phyloP scores from a whole-genome alignment of 139 green algal species.

The Chlamydomonas asymmetrica region DNA sequence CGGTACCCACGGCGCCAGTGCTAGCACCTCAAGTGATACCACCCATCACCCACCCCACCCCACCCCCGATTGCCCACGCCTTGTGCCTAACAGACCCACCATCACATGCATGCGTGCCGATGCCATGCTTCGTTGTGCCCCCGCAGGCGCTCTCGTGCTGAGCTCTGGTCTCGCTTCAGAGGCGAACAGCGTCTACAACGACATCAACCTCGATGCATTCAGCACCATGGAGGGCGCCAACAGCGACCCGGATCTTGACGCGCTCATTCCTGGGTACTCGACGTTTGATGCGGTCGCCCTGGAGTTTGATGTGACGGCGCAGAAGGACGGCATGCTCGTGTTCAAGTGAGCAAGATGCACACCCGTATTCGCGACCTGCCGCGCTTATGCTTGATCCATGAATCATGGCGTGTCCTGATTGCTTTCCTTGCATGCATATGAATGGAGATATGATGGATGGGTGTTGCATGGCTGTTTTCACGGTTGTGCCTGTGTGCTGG shows the following conservation, averaged over 20 bases:
- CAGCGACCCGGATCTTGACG: conserved; percentile 23
- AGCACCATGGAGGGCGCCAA: background rate
- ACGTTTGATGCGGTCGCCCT: conserved; percentile 23
- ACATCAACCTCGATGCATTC: conserved; percentile 15
- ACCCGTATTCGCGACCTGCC: background rate
- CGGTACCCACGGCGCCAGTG: too few species aligned
- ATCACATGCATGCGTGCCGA: too few species aligned
- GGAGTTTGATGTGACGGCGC: conserved; percentile 22
- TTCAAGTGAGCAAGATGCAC: conserved; percentile 17
- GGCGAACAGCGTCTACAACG: background rate
- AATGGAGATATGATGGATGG: too few species aligned
- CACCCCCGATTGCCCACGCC: background rate
- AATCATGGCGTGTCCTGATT: too few species aligned
- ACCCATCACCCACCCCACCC: background rate
- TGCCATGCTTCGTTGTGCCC: too few species aligned
- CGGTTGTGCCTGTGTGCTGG: too few species aligned
- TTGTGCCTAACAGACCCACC: background rate
- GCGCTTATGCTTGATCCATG: background rate
- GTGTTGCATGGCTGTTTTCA: too few species aligned
- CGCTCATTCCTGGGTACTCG: conserved; percentile 17
- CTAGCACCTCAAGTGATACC: too few species aligned
- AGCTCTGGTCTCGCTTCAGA: conserved; percentile 4
- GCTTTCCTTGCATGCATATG: too few species aligned
- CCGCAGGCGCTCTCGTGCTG: conserved; percentile 13
- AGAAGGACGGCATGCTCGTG: conserved; percentile 13